Evolutionary conservation across 345 rosid genomes (phyloP), one percentile per base, ranked within the genome.

Genomic region (Hirschfeldia incana): DNA sequence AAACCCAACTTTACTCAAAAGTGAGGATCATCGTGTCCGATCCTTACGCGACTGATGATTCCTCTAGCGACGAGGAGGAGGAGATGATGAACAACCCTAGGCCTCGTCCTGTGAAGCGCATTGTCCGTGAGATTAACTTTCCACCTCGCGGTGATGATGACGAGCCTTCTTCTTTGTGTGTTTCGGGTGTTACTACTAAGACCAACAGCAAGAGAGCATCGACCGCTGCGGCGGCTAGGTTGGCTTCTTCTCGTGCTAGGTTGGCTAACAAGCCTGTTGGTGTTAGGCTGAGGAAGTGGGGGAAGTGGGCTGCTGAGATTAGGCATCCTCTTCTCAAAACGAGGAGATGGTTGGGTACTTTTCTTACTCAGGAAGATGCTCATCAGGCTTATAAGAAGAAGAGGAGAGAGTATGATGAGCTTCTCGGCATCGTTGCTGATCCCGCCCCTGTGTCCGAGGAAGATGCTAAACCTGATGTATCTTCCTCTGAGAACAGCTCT

Each of bases 281-380:
- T 42, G 95, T 96, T 36, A 83, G 99, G 75, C 97, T 85, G 63
- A 83, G 99, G 72, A 96, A 93, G 73, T 96, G 99, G 99, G 99
- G 99, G 0, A 96, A 92, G 65, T 96, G 98, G 98, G 98, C 99
- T 6, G 99, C 99, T 68, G 99, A 96, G 80, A 96, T 96, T 44
- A 78, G 98, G 13, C 87, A 96, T 78, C 97, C 99, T 0, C 36
- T 87, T 1, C 80, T 81, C 36, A 87, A 83, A 26, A 74, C 74
- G 26, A 87, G 99, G 77, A 83, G 78, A 32, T 96, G 99, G 99
- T 84, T 96, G 79, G 99, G 99, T 53, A 93, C 99, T 39, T 96
- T 80, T 71, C 70, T 82, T 1, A 93, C 99, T n/a, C 88, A 83
- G 0, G 97, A 93, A 78, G 97, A 91, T 26, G 99, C 99, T 2